Conservation (phyloP, 768 basidiomycete species). For the Pleurotus ostreatus region DNA sequence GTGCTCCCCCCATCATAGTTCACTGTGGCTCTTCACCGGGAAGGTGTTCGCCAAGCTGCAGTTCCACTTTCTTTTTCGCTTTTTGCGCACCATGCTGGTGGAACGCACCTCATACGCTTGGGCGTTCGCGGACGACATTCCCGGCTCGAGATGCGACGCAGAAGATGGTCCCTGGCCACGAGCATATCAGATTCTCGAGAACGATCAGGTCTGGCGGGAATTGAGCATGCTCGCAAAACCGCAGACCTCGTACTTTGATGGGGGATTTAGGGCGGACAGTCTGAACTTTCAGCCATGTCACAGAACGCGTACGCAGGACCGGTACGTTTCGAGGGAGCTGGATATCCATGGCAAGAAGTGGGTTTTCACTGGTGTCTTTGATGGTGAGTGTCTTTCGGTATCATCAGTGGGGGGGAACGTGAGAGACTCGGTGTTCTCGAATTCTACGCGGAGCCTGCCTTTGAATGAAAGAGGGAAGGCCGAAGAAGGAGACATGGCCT, state of each 20-base stretch:
- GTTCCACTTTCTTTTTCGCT: slow-evolving; percentile 5
- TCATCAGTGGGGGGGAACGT: not conserved
- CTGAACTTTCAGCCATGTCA: slow-evolving; percentile 67
- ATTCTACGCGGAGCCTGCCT: not conserved
- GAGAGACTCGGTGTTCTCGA: not conserved
- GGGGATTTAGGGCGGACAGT: slow-evolving; percentile 44
- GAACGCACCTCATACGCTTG: slow-evolving; percentile 33
- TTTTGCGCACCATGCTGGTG: slow-evolving; percentile 33
- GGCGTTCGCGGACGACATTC: slow-evolving; percentile 58
- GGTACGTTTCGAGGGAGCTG: slow-evolving; percentile 56
- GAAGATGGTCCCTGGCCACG: slow-evolving; percentile 67
- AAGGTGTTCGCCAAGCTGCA: slow-evolving; percentile 5
- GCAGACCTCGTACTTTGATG: slow-evolving; percentile 36
- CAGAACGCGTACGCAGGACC: slow-evolving; percentile 53
- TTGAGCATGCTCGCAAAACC: slow-evolving; percentile 49
- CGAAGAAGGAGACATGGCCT: too few relatives aligned
- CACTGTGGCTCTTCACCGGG: not conserved
- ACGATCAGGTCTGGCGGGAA: slow-evolving; percentile 50
- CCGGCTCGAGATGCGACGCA: slow-evolving; percentile 56
- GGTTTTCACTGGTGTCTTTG: slow-evolving; percentile 69
- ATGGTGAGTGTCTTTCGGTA: slow-evolving; percentile 39
- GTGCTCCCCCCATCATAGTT: too few relatives aligned
- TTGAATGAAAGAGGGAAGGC: too few relatives aligned
- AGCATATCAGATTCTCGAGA: slow-evolving; percentile 46
- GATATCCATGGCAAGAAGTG: slow-evolving; percentile 53